Conservation (phyloP, 805 yeast genomes). For the Komagataella phaffii region DNA sequence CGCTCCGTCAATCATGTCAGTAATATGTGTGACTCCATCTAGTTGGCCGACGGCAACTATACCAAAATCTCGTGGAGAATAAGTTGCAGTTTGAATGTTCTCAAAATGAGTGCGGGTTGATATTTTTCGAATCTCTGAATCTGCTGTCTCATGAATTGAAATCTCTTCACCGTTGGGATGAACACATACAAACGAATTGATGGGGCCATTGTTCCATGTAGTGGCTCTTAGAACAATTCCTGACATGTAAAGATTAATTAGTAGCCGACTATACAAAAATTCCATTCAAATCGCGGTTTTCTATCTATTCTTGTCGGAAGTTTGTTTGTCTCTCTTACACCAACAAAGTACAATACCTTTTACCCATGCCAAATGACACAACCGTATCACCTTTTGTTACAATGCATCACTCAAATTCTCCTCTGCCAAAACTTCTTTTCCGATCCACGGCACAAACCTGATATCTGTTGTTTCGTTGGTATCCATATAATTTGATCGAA, state of each 20-base stretch:
- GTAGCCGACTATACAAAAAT: neutral
- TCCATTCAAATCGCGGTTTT: neutral
- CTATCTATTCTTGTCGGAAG: no score
- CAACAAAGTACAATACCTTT: no score
- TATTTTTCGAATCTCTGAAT: neutral
- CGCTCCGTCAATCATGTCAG: conserved; percentile 34
- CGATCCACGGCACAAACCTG: neutral
- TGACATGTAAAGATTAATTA: neutral
- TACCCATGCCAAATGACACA: no score
- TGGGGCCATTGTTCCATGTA: neutral
- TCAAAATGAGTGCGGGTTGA: conserved; percentile 24
- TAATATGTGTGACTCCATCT: conserved; percentile 51
- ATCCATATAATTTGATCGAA: neutral
- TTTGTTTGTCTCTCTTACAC: no score
- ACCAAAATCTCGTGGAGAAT: conserved; percentile 42
- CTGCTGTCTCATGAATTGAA: conserved; percentile 42
- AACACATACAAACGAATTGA: conserved; percentile 29
- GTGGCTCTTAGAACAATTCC: neutral
- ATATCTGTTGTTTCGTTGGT: neutral
- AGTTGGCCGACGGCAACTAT: conserved; percentile 62
- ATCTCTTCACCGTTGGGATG: conserved; percentile 78
- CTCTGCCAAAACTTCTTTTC: neutral
- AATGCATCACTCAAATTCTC: neutral
- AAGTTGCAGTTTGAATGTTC: conserved; percentile 52
- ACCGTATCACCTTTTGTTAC: neutral